A percentile compares a stretch with the other conserved stretches of the same genome.
These are phyloP conservation scores for Plicaturopsis crispa DNA, from an alignment of 768 basidiomycete species.

Conservation along the genomic window DNA sequence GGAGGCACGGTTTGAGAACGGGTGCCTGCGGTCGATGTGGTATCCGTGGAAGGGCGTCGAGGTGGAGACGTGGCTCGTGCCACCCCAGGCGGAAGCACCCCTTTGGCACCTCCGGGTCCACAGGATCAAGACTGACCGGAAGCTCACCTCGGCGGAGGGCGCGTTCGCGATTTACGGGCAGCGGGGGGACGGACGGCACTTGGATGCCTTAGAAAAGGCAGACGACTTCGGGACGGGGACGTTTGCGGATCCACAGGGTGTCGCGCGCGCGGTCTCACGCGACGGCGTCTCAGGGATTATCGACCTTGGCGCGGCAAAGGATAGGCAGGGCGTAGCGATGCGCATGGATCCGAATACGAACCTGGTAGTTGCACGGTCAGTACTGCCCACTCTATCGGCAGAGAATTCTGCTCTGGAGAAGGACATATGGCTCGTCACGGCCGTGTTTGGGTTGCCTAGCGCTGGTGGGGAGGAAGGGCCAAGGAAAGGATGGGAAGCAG, in stretches of 20 bases:
- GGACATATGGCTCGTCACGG: slow-evolving; percentile 57
- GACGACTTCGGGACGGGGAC: slow-evolving; percentile 28
- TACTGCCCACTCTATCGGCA: slow-evolving; percentile 57
- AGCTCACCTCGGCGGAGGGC: slow-evolving; percentile 55
- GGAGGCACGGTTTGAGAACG: slow-evolving; percentile 48
- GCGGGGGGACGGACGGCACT: slow-evolving; percentile 46
- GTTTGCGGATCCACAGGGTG: slow-evolving; percentile 35
- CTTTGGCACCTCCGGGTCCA: slow-evolving; percentile 69
- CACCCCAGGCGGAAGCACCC: slow-evolving; percentile 47
- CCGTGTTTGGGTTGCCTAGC: slow-evolving; percentile 54
- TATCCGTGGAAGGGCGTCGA: slow-evolving; percentile 66
- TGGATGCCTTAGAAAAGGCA: slow-evolving; percentile 33
- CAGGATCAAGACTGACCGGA: slow-evolving; percentile 45
- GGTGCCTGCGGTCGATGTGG: slow-evolving; percentile 64
- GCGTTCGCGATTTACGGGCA: slow-evolving; percentile 70
- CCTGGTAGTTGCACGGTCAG: slow-evolving; percentile 56
- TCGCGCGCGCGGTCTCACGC: slow-evolving; percentile 45
- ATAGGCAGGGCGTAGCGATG: slow-evolving; percentile 35
- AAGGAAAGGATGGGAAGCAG: slow-evolving; percentile 33
- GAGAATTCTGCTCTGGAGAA: slow-evolving; percentile 30
- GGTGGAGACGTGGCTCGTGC: slow-evolving; percentile 71
- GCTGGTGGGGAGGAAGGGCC: slow-evolving; percentile 26
- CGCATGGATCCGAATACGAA: slow-evolving; percentile 70
- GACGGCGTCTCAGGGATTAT: slow-evolving; percentile 60
- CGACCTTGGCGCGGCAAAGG: slow-evolving; percentile 30